A percentile compares a stretch with the other conserved stretches of the same genome.
These are phyloP conservation scores for Thielaviopsis punctulata DNA, from an alignment of 2,329 filamentous ascomycete genomes.

Conservation along the genomic window DNA sequence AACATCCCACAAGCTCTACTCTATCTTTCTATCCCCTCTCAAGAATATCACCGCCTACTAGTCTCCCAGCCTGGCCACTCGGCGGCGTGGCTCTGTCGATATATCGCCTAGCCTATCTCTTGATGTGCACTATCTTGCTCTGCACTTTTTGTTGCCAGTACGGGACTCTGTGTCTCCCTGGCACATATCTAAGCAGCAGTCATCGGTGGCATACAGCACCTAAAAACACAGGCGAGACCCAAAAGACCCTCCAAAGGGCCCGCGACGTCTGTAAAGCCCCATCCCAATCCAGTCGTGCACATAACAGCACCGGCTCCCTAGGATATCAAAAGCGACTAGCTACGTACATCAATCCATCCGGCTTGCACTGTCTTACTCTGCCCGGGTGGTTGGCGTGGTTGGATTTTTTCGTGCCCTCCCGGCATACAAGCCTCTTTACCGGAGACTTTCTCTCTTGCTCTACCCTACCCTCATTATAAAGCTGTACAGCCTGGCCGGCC, in stretches of 20 bases:
- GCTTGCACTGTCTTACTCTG: too few relatives aligned
- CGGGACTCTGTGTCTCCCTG: constrained; percentile 16
- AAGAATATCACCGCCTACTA: background rate
- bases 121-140: too few relatives aligned
- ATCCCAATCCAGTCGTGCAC: background rate
- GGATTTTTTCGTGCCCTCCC: too few relatives aligned
- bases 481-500: background rate
- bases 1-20: background rate
- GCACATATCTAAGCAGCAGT: background rate
- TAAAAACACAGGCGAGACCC: too few relatives aligned
- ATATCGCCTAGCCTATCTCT: background rate
- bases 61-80: background rate
- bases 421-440: too few relatives aligned
- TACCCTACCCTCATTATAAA: too few relatives aligned
- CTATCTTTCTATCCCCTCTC: background rate
- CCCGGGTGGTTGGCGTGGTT: too few relatives aligned
- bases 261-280: background rate
- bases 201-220: background rate
- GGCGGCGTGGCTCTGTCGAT: background rate
- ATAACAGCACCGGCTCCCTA: constrained; percentile 1
- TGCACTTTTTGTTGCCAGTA: constrained; percentile 1
- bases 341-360: too few relatives aligned
- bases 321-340: background rate
- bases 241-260: background rate
- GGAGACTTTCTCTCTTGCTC: too few relatives aligned